Evolutionary conservation across 73 alveolate species (phyloP), one percentile per base, ranked within the genome.

Genomic region (Paramecium pentaurelia): DNA sequence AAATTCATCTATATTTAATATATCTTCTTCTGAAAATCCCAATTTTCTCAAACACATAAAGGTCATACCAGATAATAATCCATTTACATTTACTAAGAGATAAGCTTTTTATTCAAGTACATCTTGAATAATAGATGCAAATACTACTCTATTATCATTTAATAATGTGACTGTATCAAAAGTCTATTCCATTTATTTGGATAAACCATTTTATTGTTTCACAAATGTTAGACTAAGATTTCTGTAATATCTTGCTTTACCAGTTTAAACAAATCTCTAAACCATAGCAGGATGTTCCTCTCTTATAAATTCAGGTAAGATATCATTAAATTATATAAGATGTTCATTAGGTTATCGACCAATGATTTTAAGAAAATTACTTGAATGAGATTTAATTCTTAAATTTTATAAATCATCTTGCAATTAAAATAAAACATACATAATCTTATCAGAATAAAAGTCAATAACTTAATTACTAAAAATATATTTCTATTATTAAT

Each of bases 381-480:
- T 37, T 34, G 87, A 73, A 38, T 20, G 34, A 30, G 60, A 37
- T 73, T 73, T 37, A 4, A 73, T 73, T 73, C 11, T 73, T 44
- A 73, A 36, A 73, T 37, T 73, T 73, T 73, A 73, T 38, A 73
- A 36, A 73, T 73, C 87, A 37, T 73, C 87, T 73, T 73, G 37
- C 16, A 73, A 34, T 73, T 73, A 34, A 12, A 73, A 73, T 16
- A 73, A 37, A 37, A 73, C 37, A 38, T 73, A 73, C 47, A 44
- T 12, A 16, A 73, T 38, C n/a, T 73, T 40, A 38, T 73, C 87
- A 30, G 87, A 73, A 73, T 73, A 73, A 16, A 73, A 73, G 32
- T 73, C 60, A 36, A 73, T 37, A 36, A 38, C 20, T 38, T 73
- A 22, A 38, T 73, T 34, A 12, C 47, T 64, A 64, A 32, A 64